These are phyloP conservation scores for Nakaseomyces glabratus DNA, from an alignment of 1,139 yeast species.

Conservation along the genomic window DNA sequence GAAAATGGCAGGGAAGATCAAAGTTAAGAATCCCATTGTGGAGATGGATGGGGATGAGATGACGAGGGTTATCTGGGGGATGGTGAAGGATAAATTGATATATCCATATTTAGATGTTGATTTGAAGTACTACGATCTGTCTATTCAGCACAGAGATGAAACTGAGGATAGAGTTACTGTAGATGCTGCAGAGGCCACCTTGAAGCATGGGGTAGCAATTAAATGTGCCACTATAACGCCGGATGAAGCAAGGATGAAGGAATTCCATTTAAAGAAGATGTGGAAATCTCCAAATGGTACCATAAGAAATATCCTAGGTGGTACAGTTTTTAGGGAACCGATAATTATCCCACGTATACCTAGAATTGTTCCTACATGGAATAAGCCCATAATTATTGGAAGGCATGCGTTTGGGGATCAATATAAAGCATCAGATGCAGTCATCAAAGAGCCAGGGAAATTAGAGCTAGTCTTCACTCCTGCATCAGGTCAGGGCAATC, in stretches of 20 bases:
- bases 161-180: slow-evolving; percentile 82
- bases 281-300: slow-evolving; percentile 98
- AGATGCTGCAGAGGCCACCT: slow-evolving; percentile 86
- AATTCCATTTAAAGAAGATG: slow-evolving; percentile 85
- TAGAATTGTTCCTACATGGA: slow-evolving; percentile 86
- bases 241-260: slow-evolving; percentile 89
- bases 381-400: slow-evolving; percentile 88
- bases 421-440: slow-evolving; percentile 83
- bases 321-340: slow-evolving; percentile 95
- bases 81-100: slow-evolving; percentile 73
- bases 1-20: too few species aligned
- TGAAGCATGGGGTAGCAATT: slow-evolving; percentile 83
- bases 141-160: slow-evolving; percentile 74
- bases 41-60: slow-evolving; percentile 96
- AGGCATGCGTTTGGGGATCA: slow-evolving; percentile 98
- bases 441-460: slow-evolving; percentile 70
- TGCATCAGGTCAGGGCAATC: slow-evolving; percentile 39
- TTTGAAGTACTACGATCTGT: slow-evolving; percentile 84
- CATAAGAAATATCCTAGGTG: slow-evolving; percentile 86
- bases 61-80: slow-evolving; percentile 88
- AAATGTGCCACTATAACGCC: slow-evolving; percentile 99
- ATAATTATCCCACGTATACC: slow-evolving; percentile 87
- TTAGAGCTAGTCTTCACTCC: slow-evolving; percentile 76
- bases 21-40: slow-evolving; percentile 80
- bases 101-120: slow-evolving; percentile 80